A percentile compares a stretch with the other conserved stretches of the same genome.
phyloP scores from a whole-genome alignment of 257 asterid species.

The Lithospermum erythrorhizon region DNA sequence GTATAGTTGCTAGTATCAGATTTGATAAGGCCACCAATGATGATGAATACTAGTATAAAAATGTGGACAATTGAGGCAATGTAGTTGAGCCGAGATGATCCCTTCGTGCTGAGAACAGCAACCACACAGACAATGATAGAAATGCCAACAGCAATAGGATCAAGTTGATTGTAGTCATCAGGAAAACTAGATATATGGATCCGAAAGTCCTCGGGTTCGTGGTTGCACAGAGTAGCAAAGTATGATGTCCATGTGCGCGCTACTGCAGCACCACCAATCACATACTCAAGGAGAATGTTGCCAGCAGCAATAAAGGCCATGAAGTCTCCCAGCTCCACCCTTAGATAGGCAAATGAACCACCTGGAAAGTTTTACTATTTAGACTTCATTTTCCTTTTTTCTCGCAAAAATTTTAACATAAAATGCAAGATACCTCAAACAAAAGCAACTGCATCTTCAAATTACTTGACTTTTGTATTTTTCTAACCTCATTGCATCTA shows the following conservation, averaged over 20 bases:
- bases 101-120: conserved; percentile 50
- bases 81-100: conserved; percentile 52
- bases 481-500: background rate
- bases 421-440: background rate
- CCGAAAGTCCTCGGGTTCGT: conserved; percentile 35
- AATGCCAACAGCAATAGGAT: conserved; percentile 59
- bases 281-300: conserved; percentile 67
- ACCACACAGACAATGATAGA: conserved; percentile 23
- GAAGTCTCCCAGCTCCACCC: conserved; percentile 89
- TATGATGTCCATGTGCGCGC: conserved; percentile 92
- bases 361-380: conserved; percentile 19
- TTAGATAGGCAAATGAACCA: conserved; percentile 77
- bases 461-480: background rate
- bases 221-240: conserved; percentile 54
- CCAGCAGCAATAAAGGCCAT: conserved; percentile 82
- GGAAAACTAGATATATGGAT: conserved; percentile 25
- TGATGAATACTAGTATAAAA: conserved; percentile 40
- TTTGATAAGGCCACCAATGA: conserved; percentile 39
- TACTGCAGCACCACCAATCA: conserved; percentile 72
- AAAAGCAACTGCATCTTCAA: background rate
- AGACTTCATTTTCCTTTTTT: background rate
- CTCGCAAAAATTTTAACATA: background rate
- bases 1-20: conserved; percentile 32
- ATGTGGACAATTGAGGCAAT: conserved; percentile 45
- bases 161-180: conserved; percentile 50